A percentile compares a stretch with the other conserved stretches of the same genome.
phyloP scores from a whole-genome alignment of 2,329 filamentous ascomycete genomes.

The Tolypocladium paradoxum region DNA sequence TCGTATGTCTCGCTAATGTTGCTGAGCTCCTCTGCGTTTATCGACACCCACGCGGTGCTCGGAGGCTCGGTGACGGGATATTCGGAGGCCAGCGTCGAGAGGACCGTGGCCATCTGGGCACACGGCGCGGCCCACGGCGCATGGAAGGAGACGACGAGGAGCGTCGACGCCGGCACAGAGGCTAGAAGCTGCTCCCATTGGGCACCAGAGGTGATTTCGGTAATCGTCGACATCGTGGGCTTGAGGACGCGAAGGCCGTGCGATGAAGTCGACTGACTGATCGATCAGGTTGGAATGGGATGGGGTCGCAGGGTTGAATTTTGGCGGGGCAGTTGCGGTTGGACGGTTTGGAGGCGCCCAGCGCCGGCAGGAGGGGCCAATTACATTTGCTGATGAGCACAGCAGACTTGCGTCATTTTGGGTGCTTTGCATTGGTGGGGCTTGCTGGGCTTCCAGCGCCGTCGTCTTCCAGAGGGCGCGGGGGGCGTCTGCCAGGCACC shows the following conservation, averaged over 20 bases:
- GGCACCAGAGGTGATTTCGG: conserved; percentile 62
- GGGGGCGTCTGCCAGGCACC: background rate
- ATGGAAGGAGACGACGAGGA: conserved; percentile 87
- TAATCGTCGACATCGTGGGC: conserved; percentile 59
- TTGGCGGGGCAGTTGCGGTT: conserved; percentile 6
- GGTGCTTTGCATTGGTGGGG: background rate
- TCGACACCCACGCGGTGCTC: conserved; percentile 69
- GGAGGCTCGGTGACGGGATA: conserved; percentile 60
- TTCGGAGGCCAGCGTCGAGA: conserved; percentile 75
- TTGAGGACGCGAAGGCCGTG: background rate
- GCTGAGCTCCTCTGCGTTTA: conserved; percentile 90
- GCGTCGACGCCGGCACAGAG: conserved; percentile 55
- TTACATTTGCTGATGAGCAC: background rate
- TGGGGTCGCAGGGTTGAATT: conserved; percentile 3
- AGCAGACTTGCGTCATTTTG: conserved; percentile 14
- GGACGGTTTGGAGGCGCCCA: conserved; percentile 4
- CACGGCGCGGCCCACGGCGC: conserved; percentile 95
- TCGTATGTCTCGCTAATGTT: conserved; percentile 89
- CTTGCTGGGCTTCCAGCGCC: background rate
- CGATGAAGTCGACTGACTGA: background rate
- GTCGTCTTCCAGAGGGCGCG: background rate
- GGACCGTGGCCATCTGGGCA: conserved; percentile 82
- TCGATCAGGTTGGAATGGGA: conserved; percentile 3
- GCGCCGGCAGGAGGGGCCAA: conserved; percentile 1
- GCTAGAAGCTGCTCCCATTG: conserved; percentile 62